Evolutionary conservation across 1,284 basidiomycete species (phyloP).

Genomic region (Anthracocystis setariae): DNA sequence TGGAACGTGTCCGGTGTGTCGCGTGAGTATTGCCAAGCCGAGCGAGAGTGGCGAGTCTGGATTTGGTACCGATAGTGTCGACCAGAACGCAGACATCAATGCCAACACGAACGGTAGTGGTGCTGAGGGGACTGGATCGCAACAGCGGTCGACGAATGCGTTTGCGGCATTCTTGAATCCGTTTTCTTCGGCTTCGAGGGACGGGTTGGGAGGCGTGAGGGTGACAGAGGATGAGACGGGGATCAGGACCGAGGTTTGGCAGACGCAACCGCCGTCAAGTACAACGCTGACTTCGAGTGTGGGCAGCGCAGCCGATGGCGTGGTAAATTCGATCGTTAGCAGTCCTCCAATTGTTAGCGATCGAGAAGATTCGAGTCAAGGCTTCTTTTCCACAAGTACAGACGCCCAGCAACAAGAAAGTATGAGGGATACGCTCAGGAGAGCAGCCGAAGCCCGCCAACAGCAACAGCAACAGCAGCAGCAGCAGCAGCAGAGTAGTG

Average conservation of each 20-base stretch:
- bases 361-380: conserved; percentile 23
- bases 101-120: neutral
- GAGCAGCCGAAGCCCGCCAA: conserved; percentile 27
- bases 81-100: neutral
- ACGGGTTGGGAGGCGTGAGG: conserved; percentile 7
- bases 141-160: conserved; percentile 6
- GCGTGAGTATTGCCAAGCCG: conserved; percentile 45
- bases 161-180: conserved; percentile 18
- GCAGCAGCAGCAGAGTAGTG: neutral
- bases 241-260: conserved; percentile 13
- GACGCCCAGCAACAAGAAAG: conserved; percentile 1
- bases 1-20: conserved; percentile 62
- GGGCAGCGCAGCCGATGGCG: neutral
- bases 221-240: conserved; percentile 9
- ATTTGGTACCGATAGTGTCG: neutral
- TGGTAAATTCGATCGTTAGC: conserved; percentile 34
- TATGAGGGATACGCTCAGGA: conserved; percentile 31
- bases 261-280: conserved; percentile 21
- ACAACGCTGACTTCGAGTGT: conserved; percentile 34
- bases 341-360: conserved; percentile 42
- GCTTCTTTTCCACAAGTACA: conserved; percentile 11
- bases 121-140: neutral
- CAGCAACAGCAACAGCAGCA: neutral
- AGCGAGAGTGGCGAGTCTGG: conserved; percentile 1
- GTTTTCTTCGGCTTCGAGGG: too few species aligned